Evolutionary conservation across 2,329 filamentous ascomycete genomes (phyloP), one percentile per base, ranked within the genome.

Genomic region (Cercospora berteroae): DNA sequence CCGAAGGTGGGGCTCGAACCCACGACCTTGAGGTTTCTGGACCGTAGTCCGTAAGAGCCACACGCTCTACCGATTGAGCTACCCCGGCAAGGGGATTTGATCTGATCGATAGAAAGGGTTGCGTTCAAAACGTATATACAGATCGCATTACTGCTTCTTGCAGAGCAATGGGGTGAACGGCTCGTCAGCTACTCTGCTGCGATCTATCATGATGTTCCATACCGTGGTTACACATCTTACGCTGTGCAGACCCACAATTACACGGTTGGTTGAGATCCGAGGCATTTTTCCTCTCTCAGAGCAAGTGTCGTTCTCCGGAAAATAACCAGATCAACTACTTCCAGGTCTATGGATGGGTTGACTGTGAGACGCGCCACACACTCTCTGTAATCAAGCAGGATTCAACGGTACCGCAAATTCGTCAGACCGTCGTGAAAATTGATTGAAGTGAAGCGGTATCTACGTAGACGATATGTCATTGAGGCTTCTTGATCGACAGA

Each of bases 31-130:
- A 58, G 55, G 55, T 58, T 58, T 58, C 29, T 13, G 55, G 25
- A 44, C 27, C 9, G 25, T 20, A n/a, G 36, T 58, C 58, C 27
- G 48, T 72, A 72, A 73, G 70, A 73, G 71, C 71, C 71, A 73
- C 70, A 73, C 80, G 80, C 81, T 82, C 81, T 82, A 79, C 80
- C 81, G 80, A 83, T 83, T 83, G 81, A 83, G 81, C 81, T 83
- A 82, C 79, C 80, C 81, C 77, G 80, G 81, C 81, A 72, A 56
- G 18, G 36, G 36, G 36, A 44, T 33, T 62, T n/a, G 55, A 52
- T 58, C 27, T 36, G 36, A 52, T 27, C 50, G 56, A 58, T 58
- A n/a, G n/a, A n/a, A n/a, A n/a, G n/a, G n/a, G n/a, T n/a, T n/a
- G n/a, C n/a, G n/a, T n/a, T n/a, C n/a, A n/a, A n/a, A n/a, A n/a